phyloP scores from a whole-genome alignment of 225 moss, liverwort and hornwort species.

The Marchantia paleacea region DNA sequence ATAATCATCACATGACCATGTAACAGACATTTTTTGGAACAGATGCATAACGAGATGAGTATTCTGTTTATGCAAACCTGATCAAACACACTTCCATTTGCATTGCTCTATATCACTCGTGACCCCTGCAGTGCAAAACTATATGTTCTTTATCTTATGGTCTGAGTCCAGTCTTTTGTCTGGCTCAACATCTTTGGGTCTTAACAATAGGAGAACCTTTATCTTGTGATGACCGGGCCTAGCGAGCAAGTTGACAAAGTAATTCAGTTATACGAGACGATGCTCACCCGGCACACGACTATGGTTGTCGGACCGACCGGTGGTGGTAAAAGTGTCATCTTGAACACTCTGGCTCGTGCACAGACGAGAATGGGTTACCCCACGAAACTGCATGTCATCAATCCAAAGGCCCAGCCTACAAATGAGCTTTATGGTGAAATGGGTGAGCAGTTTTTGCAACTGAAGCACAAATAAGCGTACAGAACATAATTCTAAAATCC shows the following conservation, averaged over 20 bases:
- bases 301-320: constrained; percentile 90
- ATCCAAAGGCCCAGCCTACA: constrained; percentile 86
- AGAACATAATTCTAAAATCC: background rate
- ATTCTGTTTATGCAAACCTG: too few species aligned
- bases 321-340: constrained; percentile 73
- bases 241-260: constrained; percentile 88
- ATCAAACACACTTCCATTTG: too few species aligned
- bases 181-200: background rate
- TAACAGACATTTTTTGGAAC: too few species aligned
- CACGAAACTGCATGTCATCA: constrained; percentile 73
- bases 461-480: background rate
- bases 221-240: constrained; percentile 65
- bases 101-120: too few species aligned
- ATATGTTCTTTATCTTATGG: background rate
- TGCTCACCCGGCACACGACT: constrained; percentile 83
- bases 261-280: constrained; percentile 84
- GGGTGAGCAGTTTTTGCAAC: constrained; percentile 43
- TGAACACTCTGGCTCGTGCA: constrained; percentile 68
- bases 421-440: constrained; percentile 83
- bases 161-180: background rate
- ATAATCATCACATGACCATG: too few species aligned
- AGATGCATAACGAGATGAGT: too few species aligned
- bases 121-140: background rate
- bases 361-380: constrained; percentile 83
- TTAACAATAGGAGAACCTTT: constrained; percentile 58